phyloP scores from a whole-genome alignment of 2,329 filamentous ascomycete species.

The Tolypocladium endophyticum region DNA sequence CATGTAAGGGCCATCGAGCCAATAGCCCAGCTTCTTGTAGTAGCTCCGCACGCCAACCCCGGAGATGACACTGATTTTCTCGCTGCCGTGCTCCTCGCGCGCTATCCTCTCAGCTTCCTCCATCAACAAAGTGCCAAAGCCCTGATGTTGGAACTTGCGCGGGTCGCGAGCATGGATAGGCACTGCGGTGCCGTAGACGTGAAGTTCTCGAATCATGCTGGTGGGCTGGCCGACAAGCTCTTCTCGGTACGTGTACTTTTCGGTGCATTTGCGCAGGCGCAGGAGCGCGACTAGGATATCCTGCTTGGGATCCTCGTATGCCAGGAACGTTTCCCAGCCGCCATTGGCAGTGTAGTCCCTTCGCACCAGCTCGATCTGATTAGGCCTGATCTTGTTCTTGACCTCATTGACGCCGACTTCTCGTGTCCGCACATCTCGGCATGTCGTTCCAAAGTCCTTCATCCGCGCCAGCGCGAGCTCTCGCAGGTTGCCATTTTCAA shows the following conservation, averaged over 20 bases:
- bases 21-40: conserved; percentile 87
- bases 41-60: conserved; percentile 94
- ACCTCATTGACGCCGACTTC: conserved; percentile 99
- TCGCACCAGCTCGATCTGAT: conserved; percentile 89
- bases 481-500: conserved; percentile 93
- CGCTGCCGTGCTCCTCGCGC: conserved; percentile 83
- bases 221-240: conserved; percentile 81
- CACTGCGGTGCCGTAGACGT: conserved; percentile 96
- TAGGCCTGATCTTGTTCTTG: conserved; percentile 95
- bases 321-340: conserved; percentile 96
- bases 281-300: conserved; percentile 92
- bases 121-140: conserved; percentile 93
- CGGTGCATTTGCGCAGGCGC: conserved; percentile 79
- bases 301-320: conserved; percentile 97
- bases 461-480: conserved; percentile 92
- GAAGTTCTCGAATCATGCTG: conserved; percentile 84
- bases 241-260: conserved; percentile 82
- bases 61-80: conserved; percentile 95
- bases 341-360: conserved; percentile 92
- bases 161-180: conserved; percentile 92
- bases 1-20: conserved; percentile 83
- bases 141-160: conserved; percentile 96
- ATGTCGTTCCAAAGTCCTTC: conserved; percentile 98
- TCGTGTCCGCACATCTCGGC: conserved; percentile 88
- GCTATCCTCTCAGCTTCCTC: conserved; percentile 96